Percentiles rank a stretch among this genome's conserved stretches.
Evolutionary conservation across 352 stramenopile genomes (phyloP).

Genomic region (Pythium folliculosum): DNA sequence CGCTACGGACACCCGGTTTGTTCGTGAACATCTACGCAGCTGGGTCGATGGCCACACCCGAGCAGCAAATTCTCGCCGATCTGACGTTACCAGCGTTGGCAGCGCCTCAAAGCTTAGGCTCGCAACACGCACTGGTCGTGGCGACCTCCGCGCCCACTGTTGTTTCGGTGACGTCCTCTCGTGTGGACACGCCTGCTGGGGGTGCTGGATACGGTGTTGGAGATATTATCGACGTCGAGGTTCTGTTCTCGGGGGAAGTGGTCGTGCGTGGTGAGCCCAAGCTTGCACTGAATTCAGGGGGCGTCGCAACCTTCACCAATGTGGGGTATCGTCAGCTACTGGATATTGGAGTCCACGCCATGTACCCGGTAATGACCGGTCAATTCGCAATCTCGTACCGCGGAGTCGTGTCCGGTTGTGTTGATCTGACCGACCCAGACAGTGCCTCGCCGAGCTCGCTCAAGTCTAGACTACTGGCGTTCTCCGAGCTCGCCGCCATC

Average conservation of each 20-base stretch:
- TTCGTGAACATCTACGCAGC: slow-evolving; percentile 19
- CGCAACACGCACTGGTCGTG: slow-evolving; percentile 37
- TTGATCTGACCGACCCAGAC: slow-evolving; percentile 50
- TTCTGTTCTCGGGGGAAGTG: slow-evolving; percentile 66
- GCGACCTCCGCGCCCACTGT: slow-evolving; percentile 44
- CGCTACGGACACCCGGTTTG: slow-evolving; percentile 36
- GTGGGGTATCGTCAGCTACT: slow-evolving; percentile 61
- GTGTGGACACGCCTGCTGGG: slow-evolving; percentile 32
- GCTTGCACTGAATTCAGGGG: slow-evolving; percentile 52
- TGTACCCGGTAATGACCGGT: slow-evolving; percentile 50
- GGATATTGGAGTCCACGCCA: slow-evolving; percentile 63
- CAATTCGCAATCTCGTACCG: slow-evolving; percentile 65
- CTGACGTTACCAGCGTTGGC: slow-evolving; percentile 38
- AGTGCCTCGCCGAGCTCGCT: slow-evolving; percentile 49
- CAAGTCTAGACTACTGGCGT: slow-evolving; percentile 44
- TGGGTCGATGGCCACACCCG: slow-evolving; percentile 14
- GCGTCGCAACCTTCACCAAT: slow-evolving; percentile 50
- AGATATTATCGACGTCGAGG: slow-evolving; percentile 67
- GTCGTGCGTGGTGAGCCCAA: slow-evolving; percentile 43
- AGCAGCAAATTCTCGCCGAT: slow-evolving; percentile 34
- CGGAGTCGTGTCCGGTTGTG: slow-evolving; percentile 39
- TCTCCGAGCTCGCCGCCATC: slow-evolving; percentile 43
- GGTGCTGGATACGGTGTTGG: slow-evolving; percentile 58
- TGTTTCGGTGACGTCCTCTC: slow-evolving; percentile 46
- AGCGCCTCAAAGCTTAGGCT: slow-evolving; percentile 35